Evolutionary conservation across 495 filamentous ascomycete genomes (phyloP).

Genomic region (Aspergillus haitiensis): DNA sequence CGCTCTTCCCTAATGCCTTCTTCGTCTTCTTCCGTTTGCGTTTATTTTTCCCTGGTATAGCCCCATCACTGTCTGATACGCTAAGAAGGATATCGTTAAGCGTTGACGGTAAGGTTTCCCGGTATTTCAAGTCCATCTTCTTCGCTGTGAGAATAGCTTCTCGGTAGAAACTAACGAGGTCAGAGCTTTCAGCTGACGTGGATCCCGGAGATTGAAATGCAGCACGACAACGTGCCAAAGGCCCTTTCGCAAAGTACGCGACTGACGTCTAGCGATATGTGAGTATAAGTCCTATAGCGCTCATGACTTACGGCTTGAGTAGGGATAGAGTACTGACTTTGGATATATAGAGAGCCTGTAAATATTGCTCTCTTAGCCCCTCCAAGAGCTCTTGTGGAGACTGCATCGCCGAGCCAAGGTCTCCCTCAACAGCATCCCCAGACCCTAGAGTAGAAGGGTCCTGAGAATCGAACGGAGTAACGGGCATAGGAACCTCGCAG

Average conservation of each 20-base stretch:
- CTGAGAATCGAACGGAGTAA: slow-evolving; percentile 21
- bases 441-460: slow-evolving; percentile 5
- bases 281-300: background rate
- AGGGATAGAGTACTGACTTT: slow-evolving; percentile 52
- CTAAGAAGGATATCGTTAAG: slow-evolving; percentile 62
- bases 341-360: slow-evolving; percentile 86
- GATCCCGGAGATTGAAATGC: slow-evolving; percentile 64
- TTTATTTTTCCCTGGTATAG: slow-evolving; percentile 47
- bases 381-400: slow-evolving; percentile 65
- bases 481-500: slow-evolving; percentile 7
- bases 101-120: slow-evolving; percentile 68
- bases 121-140: slow-evolving; percentile 85
- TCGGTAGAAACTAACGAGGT: slow-evolving; percentile 68
- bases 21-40: slow-evolving; percentile 59
- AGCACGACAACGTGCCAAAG: slow-evolving; percentile 80
- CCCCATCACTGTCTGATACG: slow-evolving; percentile 59
- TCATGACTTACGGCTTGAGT: background rate
- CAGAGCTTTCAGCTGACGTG: slow-evolving; percentile 32
- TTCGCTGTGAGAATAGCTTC: slow-evolving; percentile 68
- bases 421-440: slow-evolving; percentile 21
- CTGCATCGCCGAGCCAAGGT: slow-evolving; percentile 35
- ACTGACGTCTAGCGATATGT: slow-evolving; percentile 65
- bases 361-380: slow-evolving; percentile 72
- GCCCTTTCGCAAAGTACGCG: slow-evolving; percentile 97
- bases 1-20: slow-evolving; percentile 72